Evolutionary conservation across 495 filamentous ascomycete species (phyloP).

Genomic region (Penicillium parvum): DNA sequence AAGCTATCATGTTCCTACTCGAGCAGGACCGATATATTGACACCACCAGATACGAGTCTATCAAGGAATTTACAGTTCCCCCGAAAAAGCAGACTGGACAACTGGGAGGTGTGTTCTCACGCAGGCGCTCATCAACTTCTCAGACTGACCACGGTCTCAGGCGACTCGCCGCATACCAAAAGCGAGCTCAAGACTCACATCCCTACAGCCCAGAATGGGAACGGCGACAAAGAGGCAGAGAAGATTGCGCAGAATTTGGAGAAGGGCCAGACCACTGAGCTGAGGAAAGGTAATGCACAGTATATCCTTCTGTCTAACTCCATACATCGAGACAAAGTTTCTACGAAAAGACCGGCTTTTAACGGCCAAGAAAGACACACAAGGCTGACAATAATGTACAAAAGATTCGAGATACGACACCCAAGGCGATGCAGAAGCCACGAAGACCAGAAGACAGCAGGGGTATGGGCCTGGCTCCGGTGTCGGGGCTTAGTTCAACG

Average conservation of each 20-base stretch:
- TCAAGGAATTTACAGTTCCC: slow-evolving; percentile 41
- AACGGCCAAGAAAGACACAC: slow-evolving; percentile 19
- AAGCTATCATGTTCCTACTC: slow-evolving; percentile 9
- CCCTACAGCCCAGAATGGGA: slow-evolving; percentile 3
- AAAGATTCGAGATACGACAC: slow-evolving; percentile 33
- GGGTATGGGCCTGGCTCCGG: slow-evolving; percentile 57
- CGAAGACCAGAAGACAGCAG: slow-evolving; percentile 49
- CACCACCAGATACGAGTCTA: slow-evolving; percentile 55
- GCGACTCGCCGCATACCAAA: slow-evolving; percentile 23
- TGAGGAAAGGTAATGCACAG: slow-evolving; percentile 34
- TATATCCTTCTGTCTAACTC: slow-evolving; percentile 34
- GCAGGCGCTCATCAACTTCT: background rate
- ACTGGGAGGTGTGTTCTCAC: slow-evolving; percentile 44
- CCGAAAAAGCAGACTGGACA: slow-evolving; percentile 56
- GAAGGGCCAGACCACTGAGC: slow-evolving; percentile 19
- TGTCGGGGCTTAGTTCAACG: slow-evolving; percentile 48
- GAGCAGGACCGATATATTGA: background rate
- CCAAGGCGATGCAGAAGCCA: slow-evolving; percentile 33
- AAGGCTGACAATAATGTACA: slow-evolving; percentile 46
- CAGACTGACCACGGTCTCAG: slow-evolving; percentile 13
- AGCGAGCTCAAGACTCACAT: slow-evolving; percentile 23
- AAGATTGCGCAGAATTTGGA: slow-evolving; percentile 28
- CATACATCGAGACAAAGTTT: slow-evolving; percentile 25
- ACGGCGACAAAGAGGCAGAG: slow-evolving; percentile 21
- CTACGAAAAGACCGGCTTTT: slow-evolving; percentile 7